Base-by-base conservation (phyloP, 2,329 filamentous ascomycete species). In the Diplocarpon rosae region DNA sequence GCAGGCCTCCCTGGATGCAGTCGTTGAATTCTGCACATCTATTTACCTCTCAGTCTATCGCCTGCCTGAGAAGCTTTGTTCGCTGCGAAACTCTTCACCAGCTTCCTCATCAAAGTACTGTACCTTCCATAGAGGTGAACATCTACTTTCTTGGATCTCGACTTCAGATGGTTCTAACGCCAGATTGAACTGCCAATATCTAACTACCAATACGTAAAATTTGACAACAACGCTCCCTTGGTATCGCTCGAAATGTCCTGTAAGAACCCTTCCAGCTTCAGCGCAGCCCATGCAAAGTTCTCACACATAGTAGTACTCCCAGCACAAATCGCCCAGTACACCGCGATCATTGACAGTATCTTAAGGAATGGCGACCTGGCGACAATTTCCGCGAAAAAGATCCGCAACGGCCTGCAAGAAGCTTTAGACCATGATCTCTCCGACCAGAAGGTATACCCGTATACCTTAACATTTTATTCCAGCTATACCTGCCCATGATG, bases 261-360 rank as follows among this genome's bases (percentile, higher is more conserved):
- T 56, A 52, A 48, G 51, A 31, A 9, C 29, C 20, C 13, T 16
- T 37, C 16, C 28, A 30, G 24, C 34, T 20, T 12, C 30, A 14
- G 30, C 37, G 16, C 39, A 39, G 17, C 24, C 32, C 15, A 31
- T 27, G 9, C 24, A 17, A 31, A 16, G 9, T 32, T 14, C 46
- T 53, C 42, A 51, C 37, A 35, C 12, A 42, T 3, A 17, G 32
- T 30, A 62, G 60, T 60, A 43, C 47, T 54, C 28, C 52, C 55
- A 29, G 53, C 56, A 29, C 56, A 63, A 42, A 37, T 20, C 12
- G 52, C 56, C 15, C 56, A 62, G 44, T 65, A 61, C 48, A 60
- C 56, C 20, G 56, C 55, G n/a, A 59, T 65, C 37, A 65, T 67
- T 45, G 65, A 67, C 47, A 55, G 46, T 15, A 66, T 66, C 37